Percentiles rank a stretch among this genome's conserved stretches.
Evolutionary conservation across 2,329 filamentous ascomycete genomes (phyloP).

Genomic region (Chrysosporium keratinophilum): DNA sequence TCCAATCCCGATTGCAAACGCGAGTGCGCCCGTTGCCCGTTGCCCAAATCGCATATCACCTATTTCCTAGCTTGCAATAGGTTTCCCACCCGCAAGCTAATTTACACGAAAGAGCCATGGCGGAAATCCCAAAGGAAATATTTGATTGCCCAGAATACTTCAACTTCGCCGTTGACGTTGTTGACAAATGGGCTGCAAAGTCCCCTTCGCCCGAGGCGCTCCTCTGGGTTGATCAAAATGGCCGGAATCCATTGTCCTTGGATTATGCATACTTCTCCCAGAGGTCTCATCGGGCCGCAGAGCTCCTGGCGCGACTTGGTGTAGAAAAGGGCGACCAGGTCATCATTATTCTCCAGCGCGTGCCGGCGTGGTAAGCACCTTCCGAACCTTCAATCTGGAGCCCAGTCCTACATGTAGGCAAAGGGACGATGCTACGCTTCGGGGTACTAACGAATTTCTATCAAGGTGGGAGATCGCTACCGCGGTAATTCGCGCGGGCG

Average conservation of each 20-base stretch:
- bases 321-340: slow-evolving; percentile 27
- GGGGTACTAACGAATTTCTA: neutral
- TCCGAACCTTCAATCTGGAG: neutral
- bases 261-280: slow-evolving; percentile 30
- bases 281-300: slow-evolving; percentile 30
- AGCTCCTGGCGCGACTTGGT: slow-evolving; percentile 26
- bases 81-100: neutral
- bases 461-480: slow-evolving; percentile 34
- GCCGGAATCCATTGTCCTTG: slow-evolving; percentile 22
- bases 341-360: slow-evolving; percentile 29
- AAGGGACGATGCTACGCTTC: neutral
- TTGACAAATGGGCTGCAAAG: slow-evolving; percentile 32
- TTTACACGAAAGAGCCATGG: neutral
- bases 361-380: slow-evolving; percentile 25
- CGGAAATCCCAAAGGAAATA: neutral
- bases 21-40: too few relatives aligned
- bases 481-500: slow-evolving; percentile 28
- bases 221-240: slow-evolving; percentile 31
- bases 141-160: slow-evolving; percentile 21
- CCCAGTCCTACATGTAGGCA: neutral
- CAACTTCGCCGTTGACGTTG: slow-evolving; percentile 35
- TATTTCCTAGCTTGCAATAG: too few relatives aligned
- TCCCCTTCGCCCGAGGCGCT: slow-evolving; percentile 26
- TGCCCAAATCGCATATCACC: too few relatives aligned
- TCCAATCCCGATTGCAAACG: too few relatives aligned